phyloP scores from a whole-genome alignment of 2,329 filamentous ascomycete species.

The Microdochium bolleyi region DNA sequence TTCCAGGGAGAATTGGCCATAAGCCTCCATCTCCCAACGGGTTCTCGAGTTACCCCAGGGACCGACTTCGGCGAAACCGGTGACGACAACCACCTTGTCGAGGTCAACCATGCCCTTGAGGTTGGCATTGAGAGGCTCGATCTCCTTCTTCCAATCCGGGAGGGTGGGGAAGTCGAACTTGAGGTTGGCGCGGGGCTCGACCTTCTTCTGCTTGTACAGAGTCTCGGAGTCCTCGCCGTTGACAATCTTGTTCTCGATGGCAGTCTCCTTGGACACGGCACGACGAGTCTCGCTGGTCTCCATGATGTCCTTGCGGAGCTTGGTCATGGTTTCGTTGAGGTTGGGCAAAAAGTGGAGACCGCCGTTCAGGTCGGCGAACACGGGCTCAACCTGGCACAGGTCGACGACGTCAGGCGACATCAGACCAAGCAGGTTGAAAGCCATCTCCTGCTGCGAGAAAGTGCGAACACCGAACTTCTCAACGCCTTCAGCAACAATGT shows the following conservation, averaged over 20 bases:
- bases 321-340: constrained; percentile 88
- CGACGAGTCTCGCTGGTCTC: constrained; percentile 90
- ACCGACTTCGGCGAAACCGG: constrained; percentile 90
- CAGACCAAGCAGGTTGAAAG: constrained; percentile 92
- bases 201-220: constrained; percentile 87
- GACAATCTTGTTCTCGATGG: constrained; percentile 94
- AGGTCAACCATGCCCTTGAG: constrained; percentile 98
- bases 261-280: constrained; percentile 90
- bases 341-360: constrained; percentile 96
- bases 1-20: constrained; percentile 93
- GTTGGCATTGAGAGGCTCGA: constrained; percentile 78
- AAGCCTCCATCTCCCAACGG: constrained; percentile 98
- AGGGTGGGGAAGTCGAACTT: constrained; percentile 92
- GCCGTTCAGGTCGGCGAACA: constrained; percentile 95
- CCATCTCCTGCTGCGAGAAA: constrained; percentile 99
- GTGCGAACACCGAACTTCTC: constrained; percentile 95
- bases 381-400: constrained; percentile 88
- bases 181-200: constrained; percentile 93
- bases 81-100: constrained; percentile 95
- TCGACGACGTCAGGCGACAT: constrained; percentile 94
- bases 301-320: constrained; percentile 87
- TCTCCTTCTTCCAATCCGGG: constrained; percentile 84
- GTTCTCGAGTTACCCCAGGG: constrained; percentile 98
- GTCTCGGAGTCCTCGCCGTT: constrained; percentile 90
- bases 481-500: constrained; percentile 92